Conservation (phyloP, 805 yeast species). For the Ogataea sp. region DNA sequence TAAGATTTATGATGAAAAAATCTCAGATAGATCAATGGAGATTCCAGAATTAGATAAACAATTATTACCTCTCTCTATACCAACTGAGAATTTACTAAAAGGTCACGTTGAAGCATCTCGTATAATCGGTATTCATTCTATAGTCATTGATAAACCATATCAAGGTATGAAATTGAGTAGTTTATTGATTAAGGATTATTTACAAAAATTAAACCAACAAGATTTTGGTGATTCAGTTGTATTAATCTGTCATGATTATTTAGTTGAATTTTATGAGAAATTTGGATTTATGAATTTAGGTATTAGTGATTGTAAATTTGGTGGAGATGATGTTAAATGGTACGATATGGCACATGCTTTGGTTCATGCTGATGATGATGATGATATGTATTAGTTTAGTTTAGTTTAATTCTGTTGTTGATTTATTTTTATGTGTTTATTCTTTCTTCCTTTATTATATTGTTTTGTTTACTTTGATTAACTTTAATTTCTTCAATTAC, state of each 20-base stretch:
- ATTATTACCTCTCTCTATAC: background rate
- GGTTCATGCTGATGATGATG: constrained; percentile 32
- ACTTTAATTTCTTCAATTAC: background rate
- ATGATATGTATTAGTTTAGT: constrained; percentile 2
- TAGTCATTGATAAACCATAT: constrained; percentile 70
- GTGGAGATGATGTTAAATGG: constrained; percentile 45
- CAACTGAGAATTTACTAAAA: constrained; percentile 13
- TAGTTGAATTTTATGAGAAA: constrained; percentile 71
- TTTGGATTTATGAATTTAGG: constrained; percentile 76
- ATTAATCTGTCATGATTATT: constrained; percentile 60
- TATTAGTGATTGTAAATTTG: constrained; percentile 49
- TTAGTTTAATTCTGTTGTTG: background rate
- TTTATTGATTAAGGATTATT: constrained; percentile 75
- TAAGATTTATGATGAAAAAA: constrained; percentile 33
- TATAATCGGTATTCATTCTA: constrained; percentile 72
- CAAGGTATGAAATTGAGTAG: constrained; percentile 81
- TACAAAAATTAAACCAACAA: constrained; percentile 83
- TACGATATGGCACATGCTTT: constrained; percentile 40
- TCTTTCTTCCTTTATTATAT: too few species aligned
- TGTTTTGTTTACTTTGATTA: too few species aligned
- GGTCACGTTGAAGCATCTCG: constrained; percentile 77
- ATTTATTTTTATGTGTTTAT: too few species aligned
- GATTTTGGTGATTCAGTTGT: constrained; percentile 74
- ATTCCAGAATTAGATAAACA: constrained; percentile 36
- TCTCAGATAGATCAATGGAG: constrained; percentile 1